Base-by-base conservation (phyloP, 2,329 filamentous ascomycete genomes). In the Knufia fluminis region DNA sequence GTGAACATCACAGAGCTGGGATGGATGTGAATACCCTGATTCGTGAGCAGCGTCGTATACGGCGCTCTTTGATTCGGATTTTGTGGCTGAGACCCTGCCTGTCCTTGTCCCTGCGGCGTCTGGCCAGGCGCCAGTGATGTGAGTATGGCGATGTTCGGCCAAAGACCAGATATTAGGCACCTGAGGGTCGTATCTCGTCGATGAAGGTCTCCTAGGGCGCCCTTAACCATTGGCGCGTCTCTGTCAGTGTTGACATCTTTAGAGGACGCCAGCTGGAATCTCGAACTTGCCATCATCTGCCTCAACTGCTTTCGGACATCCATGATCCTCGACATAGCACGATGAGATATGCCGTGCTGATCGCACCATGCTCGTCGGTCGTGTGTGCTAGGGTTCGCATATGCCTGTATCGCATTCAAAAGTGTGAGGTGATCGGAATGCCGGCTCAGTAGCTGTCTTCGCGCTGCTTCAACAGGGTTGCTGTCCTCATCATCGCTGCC, bases 301-400 rank as follows among this genome's bases (percentile, higher is more conserved):
- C 46, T 50, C 31, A 60, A 46, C 36, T 60, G 57, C 56, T 56
- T 61, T 60, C 55, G 40, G 1, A 60, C 57, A 46, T 60, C 73
- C 77, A 83, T 80, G 2, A 81, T 78, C 14, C 74, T 76, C 56
- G 79, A 76, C 80, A 83, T 83, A 2, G 79, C 78, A 33, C 79
- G 71, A 56, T 83, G 79, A 1, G 72, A 78, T 9, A 83, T 74
- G 53, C 78, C 70, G 55, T 79, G 77, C 53, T 69, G 69, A 50
- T 76, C 71, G 24, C 77, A 75, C 80, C 80, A 83, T 16, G 69
- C 68, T 55, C 77, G 79, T 10, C 80, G 72, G 59, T 83, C 76
- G 35, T 39, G 35, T 1, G 71, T 67, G 16, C 71, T 68, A 54
- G 83, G 79, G 16, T 72, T 69, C 0, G 75, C 72, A 60, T 82